Evolutionary conservation across 192 early-diverging fungal genomes (phyloP), one percentile per base, ranked within the genome.

Genomic region (Podila horticola): DNA sequence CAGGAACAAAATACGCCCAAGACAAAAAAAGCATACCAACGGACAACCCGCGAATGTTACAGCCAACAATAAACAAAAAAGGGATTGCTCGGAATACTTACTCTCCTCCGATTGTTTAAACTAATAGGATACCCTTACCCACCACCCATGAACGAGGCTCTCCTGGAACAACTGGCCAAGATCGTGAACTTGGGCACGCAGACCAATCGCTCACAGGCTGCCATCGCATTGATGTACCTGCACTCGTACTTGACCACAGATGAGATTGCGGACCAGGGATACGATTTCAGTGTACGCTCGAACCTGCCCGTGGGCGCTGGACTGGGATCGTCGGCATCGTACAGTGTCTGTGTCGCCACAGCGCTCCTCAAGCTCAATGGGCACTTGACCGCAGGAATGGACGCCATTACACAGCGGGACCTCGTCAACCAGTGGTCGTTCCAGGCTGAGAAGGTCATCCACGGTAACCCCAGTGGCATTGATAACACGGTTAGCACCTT

Each of bases 281-380:
- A 95, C 26, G 90, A 87, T 4, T 69, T 98, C 12, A 85, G 84
- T 66, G 89, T 95, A 26, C 79, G 89, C 29, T 96, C 96, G 0
- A 82, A 84, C 57, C 67, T 99, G 19, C 98, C 98, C 0, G 92
- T 98, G 22, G 97, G 97, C 10, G 91, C 97, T 8, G 98, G 98
- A 2, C 88, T 99, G 17, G 98, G 98, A 0, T 97, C 95, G 4
- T 98, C 97, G n/a, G 98, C 98, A 2, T 90, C 96, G 15, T 98
- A 91, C 82, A 91, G 91, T 63, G 96, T 97, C 13, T 88, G 83
- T 11, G 62, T 98, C 31, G 87, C 96, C 11, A 88, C 96, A 0
- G 92, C 93, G 19, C 75, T 99, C 51, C 88, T 98, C 36, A 69
- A 66, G 55, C 49, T 38, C 28, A 68, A 71, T 67, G 70, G 41